Evolutionary conservation across 441 rosid species (phyloP).

Genomic region (Breynia disticha): DNA sequence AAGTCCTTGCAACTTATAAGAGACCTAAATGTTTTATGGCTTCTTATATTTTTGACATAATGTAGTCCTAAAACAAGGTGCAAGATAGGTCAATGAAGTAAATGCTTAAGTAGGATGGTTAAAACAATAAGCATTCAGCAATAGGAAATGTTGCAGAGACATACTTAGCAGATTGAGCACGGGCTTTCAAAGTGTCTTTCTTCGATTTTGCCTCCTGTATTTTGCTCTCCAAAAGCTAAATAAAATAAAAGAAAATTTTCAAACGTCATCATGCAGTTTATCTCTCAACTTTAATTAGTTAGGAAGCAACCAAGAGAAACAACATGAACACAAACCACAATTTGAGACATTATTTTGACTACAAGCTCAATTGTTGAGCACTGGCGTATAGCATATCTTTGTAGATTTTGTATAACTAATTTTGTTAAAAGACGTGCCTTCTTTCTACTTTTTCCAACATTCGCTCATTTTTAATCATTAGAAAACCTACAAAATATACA

Average conservation of each 20-base stretch:
- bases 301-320: background rate
- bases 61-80: constrained; percentile 41
- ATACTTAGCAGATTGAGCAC: constrained; percentile 91
- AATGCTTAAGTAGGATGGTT: background rate
- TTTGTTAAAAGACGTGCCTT: too few relatives aligned
- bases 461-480: too few relatives aligned
- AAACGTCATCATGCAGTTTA: too few relatives aligned
- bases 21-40: background rate
- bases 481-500: too few relatives aligned
- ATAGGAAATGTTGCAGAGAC: constrained; percentile 22
- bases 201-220: constrained; percentile 95
- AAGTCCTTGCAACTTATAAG: too few relatives aligned
- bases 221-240: constrained; percentile 93
- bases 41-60: background rate
- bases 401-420: too few relatives aligned
- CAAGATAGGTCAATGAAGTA: constrained; percentile 9
- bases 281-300: too few relatives aligned
- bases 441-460: too few relatives aligned
- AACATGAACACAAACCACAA: background rate
- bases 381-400: too few relatives aligned
- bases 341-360: too few relatives aligned
- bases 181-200: constrained; percentile 95
- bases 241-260: constrained; percentile 8
- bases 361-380: too few relatives aligned
- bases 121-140: constrained; percentile 7